These are phyloP conservation scores for Globisporangium ultimum DNA, from an alignment of 352 stramenopile species.

Conservation along the genomic window DNA sequence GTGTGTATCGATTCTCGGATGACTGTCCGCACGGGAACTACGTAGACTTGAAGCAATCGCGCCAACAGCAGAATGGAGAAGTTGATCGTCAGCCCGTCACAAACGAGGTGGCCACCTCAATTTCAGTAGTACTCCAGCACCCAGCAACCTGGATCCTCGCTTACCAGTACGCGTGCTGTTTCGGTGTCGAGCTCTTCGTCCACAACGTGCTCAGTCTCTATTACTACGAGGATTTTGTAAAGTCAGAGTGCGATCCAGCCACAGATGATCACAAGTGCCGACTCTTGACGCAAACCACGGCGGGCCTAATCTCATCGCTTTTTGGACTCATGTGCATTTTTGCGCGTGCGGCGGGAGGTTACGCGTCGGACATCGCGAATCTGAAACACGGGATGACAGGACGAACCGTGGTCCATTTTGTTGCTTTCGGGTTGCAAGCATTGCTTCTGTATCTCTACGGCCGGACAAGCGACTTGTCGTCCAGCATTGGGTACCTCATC, in stretches of 20 bases:
- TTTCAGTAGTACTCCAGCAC: constrained; percentile 26
- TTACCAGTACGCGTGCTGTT: constrained; percentile 90
- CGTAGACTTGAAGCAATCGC: constrained; percentile 41
- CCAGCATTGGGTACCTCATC: constrained; percentile 70
- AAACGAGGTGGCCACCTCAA: neutral
- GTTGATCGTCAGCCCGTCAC: neutral
- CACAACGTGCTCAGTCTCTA: constrained; percentile 93
- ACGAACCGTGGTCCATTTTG: constrained; percentile 72
- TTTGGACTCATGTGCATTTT: constrained; percentile 95
- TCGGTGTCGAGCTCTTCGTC: constrained; percentile 93
- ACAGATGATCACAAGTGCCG: constrained; percentile 22
- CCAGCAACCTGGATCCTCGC: constrained; percentile 90
- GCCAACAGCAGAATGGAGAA: neutral
- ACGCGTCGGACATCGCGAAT: constrained; percentile 77
- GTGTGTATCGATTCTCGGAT: constrained; percentile 82
- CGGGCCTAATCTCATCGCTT: constrained; percentile 85
- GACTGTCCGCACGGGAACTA: constrained; percentile 93
- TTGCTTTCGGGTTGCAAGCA: constrained; percentile 72
- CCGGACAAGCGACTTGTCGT: constrained; percentile 30
- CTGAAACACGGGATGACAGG: constrained; percentile 81
- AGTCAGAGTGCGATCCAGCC: constrained; percentile 37
- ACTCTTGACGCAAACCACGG: constrained; percentile 34
- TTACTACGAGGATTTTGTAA: constrained; percentile 87
- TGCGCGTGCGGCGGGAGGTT: constrained; percentile 81
- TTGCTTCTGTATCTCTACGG: constrained; percentile 82